Evolutionary conservation across 1,284 basidiomycete genomes (phyloP).

Genomic region (Singerocomus inundabilis): DNA sequence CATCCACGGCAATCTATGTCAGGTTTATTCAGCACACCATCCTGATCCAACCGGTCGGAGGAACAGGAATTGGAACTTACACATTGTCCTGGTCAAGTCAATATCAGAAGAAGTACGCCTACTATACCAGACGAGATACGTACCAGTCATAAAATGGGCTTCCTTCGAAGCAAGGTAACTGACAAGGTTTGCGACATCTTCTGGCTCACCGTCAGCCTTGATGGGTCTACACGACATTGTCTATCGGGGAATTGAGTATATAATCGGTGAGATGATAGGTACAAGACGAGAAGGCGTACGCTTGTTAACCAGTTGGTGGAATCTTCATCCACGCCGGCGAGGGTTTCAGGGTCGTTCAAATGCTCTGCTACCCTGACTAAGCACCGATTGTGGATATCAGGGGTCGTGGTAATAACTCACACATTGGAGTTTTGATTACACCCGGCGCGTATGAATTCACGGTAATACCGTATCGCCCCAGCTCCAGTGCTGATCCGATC

Average conservation of each 20-base stretch:
- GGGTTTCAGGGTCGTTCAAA: background rate
- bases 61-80: background rate
- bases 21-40: background rate
- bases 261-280: background rate
- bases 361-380: background rate
- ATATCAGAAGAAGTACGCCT: background rate
- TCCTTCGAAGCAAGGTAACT: constrained; percentile 23
- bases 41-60: background rate
- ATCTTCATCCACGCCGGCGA: background rate
- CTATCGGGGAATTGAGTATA: background rate
- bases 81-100: background rate
- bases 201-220: constrained; percentile 4
- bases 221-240: background rate
- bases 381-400: background rate
- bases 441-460: constrained; percentile 25
- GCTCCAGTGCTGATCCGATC: constrained; percentile 21
- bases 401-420: constrained; percentile 1
- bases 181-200: constrained; percentile 18
- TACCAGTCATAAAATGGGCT: constrained; percentile 6
- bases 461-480: constrained; percentile 27
- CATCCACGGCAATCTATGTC: too few relatives aligned
- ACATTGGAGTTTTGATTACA: constrained; percentile 10
- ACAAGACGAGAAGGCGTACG: background rate
- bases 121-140: too few relatives aligned
- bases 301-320: background rate